Conservation (phyloP, 495 filamentous ascomycete species). For the Bacidia rubella region DNA sequence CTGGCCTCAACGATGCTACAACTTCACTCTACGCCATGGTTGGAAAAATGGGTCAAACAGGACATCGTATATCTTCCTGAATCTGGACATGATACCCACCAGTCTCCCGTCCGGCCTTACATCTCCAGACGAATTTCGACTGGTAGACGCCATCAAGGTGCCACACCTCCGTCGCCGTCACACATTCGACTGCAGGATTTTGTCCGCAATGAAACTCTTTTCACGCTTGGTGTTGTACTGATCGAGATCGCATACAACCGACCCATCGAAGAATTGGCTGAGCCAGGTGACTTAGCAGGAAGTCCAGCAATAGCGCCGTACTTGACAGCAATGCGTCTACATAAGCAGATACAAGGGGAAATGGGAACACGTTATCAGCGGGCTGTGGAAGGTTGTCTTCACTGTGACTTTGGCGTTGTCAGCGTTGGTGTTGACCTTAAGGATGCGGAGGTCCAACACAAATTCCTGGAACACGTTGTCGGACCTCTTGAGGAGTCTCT, state of each 20-base stretch:
- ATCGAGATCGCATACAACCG: conserved; percentile 6
- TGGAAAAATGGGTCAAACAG: conserved; percentile 3
- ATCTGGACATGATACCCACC: background rate
- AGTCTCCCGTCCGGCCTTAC: background rate
- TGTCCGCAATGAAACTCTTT: conserved; percentile 1
- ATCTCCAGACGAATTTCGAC: conserved; percentile 2
- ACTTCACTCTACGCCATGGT: conserved; percentile 4
- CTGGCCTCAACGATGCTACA: conserved; percentile 3
- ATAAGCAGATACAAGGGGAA: background rate
- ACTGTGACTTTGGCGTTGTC: conserved; percentile 2
- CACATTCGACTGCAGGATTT: background rate
- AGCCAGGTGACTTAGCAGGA: background rate
- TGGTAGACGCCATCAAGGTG: background rate
- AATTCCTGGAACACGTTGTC: conserved; percentile 5
- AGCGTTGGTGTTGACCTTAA: conserved; percentile 10
- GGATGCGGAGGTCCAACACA: background rate
- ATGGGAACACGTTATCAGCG: conserved; percentile 11
- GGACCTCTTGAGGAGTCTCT: background rate
- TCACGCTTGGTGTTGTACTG: background rate
- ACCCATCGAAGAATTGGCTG: background rate
- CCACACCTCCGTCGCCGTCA: background rate
- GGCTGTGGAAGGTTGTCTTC: conserved; percentile 5
- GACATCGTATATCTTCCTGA: conserved; percentile 2
- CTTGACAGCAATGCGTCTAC: background rate
- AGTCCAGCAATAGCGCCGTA: background rate